Conservation (phyloP, 139 green algal species). For the Chlamydomonas sp. region DNA sequence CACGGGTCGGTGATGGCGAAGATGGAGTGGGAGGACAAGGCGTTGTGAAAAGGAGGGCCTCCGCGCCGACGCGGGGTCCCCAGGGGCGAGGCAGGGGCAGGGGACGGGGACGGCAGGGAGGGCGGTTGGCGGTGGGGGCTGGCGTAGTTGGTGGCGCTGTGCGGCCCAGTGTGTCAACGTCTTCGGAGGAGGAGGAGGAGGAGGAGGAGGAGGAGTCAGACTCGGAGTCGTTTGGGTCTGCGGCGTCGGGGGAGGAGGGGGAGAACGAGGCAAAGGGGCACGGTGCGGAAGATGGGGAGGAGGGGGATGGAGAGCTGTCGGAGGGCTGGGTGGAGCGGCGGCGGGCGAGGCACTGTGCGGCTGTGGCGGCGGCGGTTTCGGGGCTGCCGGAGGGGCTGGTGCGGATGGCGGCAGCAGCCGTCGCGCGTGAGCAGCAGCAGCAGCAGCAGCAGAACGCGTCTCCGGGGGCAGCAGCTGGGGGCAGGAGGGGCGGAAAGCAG, state of each 20-base stretch:
- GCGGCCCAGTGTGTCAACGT: background rate
- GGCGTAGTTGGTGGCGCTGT: no score
- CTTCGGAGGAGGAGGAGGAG: background rate
- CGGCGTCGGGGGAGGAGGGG: background rate
- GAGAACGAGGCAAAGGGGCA: background rate
- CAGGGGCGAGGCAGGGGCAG: no score
- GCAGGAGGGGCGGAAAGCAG: background rate
- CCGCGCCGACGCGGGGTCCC: no score
- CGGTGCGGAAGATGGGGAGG: background rate
- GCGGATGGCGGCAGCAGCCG: background rate
- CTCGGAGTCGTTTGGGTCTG: background rate
- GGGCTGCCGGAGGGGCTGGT: background rate
- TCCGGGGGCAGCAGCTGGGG: background rate
- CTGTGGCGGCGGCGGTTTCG: constrained; percentile 7
- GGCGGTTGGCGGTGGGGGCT: no score
- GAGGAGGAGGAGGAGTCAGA: background rate
- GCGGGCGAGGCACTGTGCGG: background rate
- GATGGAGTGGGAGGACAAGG: no score
- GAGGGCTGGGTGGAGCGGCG: background rate
- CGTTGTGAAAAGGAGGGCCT: no score
- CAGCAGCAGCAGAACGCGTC: background rate
- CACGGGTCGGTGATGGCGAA: no score
- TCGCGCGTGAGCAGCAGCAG: background rate
- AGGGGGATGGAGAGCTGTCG: background rate
- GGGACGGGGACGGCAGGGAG: no score